These are phyloP conservation scores for Phytophthora uliginosa DNA, from an alignment of 352 stramenopile species.

Conservation along the genomic window DNA sequence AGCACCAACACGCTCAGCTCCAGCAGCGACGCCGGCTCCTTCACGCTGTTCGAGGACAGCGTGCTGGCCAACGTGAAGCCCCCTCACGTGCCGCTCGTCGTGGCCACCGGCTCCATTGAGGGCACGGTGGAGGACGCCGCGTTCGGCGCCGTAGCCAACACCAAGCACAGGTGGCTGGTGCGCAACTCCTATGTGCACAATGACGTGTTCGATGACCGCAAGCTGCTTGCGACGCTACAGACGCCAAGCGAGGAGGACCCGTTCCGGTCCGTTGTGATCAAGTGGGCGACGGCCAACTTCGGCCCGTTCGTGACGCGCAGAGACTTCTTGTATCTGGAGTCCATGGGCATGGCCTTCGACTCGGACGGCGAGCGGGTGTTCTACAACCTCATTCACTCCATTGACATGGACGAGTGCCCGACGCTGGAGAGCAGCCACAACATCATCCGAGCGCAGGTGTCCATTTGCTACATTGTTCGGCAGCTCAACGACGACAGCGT, in stretches of 20 bases:
- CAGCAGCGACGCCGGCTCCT: conserved; percentile 43
- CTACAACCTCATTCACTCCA: conserved; percentile 54
- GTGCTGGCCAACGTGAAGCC: conserved; percentile 38
- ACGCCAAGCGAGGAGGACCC: conserved; percentile 47
- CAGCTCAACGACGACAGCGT: conserved; percentile 45
- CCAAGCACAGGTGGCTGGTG: conserved; percentile 35
- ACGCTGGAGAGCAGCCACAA: conserved; percentile 32
- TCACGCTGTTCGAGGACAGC: conserved; percentile 44
- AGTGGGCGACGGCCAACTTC: conserved; percentile 46
- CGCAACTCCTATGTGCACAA: conserved; percentile 50
- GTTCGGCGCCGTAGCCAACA: conserved; percentile 46
- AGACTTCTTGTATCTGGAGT: conserved; percentile 52
- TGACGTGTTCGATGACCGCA: conserved; percentile 43
- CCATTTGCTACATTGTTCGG: conserved; percentile 61
- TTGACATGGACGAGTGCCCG: conserved; percentile 43
- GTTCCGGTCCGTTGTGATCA: conserved; percentile 54
- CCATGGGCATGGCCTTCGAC: conserved; percentile 51
- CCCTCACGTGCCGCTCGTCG: conserved; percentile 36
- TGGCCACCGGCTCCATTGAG: conserved; percentile 45
- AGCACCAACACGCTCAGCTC: conserved; percentile 40
- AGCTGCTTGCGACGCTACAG: conserved; percentile 49
- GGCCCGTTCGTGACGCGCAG: conserved; percentile 41
- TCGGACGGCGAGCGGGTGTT: conserved; percentile 49
- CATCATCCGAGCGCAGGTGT: conserved; percentile 49
- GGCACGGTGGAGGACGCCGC: conserved; percentile 44